Conservation (phyloP, 495 filamentous ascomycete genomes). For the Ascobolus immersus region DNA sequence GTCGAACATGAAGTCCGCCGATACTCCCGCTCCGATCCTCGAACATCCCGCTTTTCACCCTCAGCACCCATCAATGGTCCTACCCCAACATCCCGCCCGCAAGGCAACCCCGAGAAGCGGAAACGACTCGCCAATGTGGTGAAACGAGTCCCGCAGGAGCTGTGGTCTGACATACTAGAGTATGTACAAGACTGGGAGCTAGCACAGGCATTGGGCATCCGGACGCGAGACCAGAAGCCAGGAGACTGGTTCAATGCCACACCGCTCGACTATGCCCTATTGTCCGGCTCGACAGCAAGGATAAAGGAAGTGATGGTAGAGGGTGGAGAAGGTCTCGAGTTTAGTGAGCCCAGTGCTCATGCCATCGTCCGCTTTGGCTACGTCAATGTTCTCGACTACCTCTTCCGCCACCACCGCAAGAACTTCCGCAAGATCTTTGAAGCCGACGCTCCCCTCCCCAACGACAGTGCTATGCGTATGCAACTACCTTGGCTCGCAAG, state of each 20-base stretch:
- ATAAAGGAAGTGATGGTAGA: conserved; percentile 24
- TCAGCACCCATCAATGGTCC: not conserved
- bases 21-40: conserved; percentile 10
- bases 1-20: conserved; percentile 9
- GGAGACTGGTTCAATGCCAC: conserved; percentile 37
- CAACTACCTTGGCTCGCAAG: conserved; percentile 20
- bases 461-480: conserved; percentile 33
- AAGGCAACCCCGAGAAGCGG: conserved; percentile 3
- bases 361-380: conserved; percentile 77
- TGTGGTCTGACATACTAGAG: conserved; percentile 73
- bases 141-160: conserved; percentile 40
- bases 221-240: conserved; percentile 47
- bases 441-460: conserved; percentile 54
- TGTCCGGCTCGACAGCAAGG: conserved; percentile 39
- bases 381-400: conserved; percentile 48
- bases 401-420: conserved; percentile 51
- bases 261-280: conserved; percentile 54
- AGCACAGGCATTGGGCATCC: conserved; percentile 51
- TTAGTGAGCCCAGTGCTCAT: conserved; percentile 59
- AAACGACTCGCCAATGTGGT: not conserved
- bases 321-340: conserved; percentile 33
- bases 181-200: conserved; percentile 73
- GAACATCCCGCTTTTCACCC: conserved; percentile 5
- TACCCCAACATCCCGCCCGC: not conserved
- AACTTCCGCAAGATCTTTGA: conserved; percentile 60